Base-by-base conservation (phyloP, 2,329 filamentous ascomycete genomes). In the Fusarium sp. region DNA sequence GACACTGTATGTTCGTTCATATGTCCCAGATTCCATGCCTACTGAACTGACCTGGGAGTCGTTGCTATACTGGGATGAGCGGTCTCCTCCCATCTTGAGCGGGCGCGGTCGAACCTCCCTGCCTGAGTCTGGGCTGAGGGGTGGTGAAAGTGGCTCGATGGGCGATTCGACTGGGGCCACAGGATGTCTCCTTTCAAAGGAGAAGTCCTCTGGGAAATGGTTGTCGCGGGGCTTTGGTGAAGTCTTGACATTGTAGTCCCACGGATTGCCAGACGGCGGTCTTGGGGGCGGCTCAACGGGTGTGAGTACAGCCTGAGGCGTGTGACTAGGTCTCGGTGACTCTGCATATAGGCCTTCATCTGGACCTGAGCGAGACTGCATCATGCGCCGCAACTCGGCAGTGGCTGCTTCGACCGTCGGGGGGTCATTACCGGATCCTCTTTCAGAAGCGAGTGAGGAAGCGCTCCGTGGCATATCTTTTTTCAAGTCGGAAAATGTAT, bases 211-310 rank as follows among this genome's bases (percentile, higher is more conserved):
- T 18, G 65, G 42, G 31, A 64, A 62, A 4, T 66, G 66, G 5
- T 51, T 65, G 31, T 75, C 72, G 7, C 61, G 60, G n/a, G 50
- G 58, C 17, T 50, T 53, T 18, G 71, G 71, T 18, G 68, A 62
- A 29, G 60, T 27, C 27, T 61, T 61, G 18, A 59, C 29, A 33
- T 58, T 58, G 35, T 78, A 69, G 58, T 83, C 78, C 82, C 82
- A 84, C 9, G 82, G 81, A 51, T 83, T 80, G 13, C 75, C 61
- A 9, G 79, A 80, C 11, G 81, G 80, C 4, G 80, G 81, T n/a
- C 70, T 65, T 8, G 76, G 75, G 3, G 75, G 70, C 21, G 67
- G 66, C 47, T 72, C 73, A 13, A 67, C 33, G 7, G 67, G 67
- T 13, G 77, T 49, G 13, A 63, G 37, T 17, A 43, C 48, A 37